Base-by-base conservation (phyloP, 306 rosid species). In the Pyrus communis region DNA sequence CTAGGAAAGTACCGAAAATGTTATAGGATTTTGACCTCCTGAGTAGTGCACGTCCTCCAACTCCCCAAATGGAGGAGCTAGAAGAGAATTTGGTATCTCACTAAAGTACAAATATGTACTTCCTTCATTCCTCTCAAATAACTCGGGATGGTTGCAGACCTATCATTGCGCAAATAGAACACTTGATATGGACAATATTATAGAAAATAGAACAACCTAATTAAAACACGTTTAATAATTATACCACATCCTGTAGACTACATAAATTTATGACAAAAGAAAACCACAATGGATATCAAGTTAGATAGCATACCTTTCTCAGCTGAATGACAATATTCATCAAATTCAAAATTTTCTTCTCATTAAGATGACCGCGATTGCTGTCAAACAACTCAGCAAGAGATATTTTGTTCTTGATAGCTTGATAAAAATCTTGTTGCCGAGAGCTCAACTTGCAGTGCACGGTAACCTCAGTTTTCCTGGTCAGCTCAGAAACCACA, bases 71-170 rank as follows among this genome's bases (percentile, higher is more conserved):
- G 97, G 99, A 54, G 99, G 88, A 25, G 97, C 96, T 77, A 86
- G 81, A 79, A 95, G 97, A 78, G 97, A 81, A 82, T 90, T 88
- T 9, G 99, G 91, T 74, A 95, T 84, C 70, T 81, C 90, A 49
- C 95, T 92, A 75, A 95, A 95, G 88, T 89, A 83, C 31, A 90
- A 83, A 89, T 82, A 95, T 14, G 97, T 88, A 83, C 86, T 91
- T 86, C 99, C 99, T 86, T 95, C 99, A 65, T 88, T 90, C 84
- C 99, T 95, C 81, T 95, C 99, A 46, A 95, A 95, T 89, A 92
- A 84, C 81, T 95, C 99, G 23, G 99, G 99, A 85, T 95, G 99
- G 84, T 95, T 95, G 90, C 99, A 95, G 25, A 95, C 99, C 99
- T 95, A 79, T 43, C 88, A 88, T 67, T 57, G 75, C 76, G 40